A percentile compares a stretch with the other conserved stretches of the same genome.
Evolutionary conservation across 148 eudicot genomes (phyloP).

Genomic region (Rhododendron ovatum): DNA sequence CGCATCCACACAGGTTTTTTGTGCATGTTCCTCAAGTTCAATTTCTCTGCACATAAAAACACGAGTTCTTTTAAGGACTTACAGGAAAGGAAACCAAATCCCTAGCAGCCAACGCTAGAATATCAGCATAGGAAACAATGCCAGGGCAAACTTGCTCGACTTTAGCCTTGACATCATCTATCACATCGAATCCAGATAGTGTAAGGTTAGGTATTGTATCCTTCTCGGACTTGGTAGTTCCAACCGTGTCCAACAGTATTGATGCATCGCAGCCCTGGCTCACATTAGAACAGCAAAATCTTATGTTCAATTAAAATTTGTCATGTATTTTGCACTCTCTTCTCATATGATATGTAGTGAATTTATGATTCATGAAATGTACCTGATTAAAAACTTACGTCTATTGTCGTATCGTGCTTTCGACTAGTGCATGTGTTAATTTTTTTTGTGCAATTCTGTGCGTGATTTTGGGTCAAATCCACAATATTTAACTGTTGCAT

Average conservation of each 20-base stretch:
- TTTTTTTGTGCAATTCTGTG: not conserved
- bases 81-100: conserved; percentile 3
- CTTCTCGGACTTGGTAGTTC: conserved; percentile 7
- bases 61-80: not conserved
- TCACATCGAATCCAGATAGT: conserved; percentile 14
- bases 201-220: conserved; percentile 18
- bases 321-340: no score
- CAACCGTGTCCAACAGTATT: conserved; percentile 8
- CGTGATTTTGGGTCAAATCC: not conserved
- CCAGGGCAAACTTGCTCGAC: conserved; percentile 21
- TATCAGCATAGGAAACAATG: conserved; percentile 26
- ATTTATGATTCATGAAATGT: not conserved
- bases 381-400: not conserved
- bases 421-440: not conserved
- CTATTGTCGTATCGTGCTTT: not conserved
- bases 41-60: not conserved
- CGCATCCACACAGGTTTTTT: no score
- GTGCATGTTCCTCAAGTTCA: no score
- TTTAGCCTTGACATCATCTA: conserved; percentile 23
- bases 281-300: not conserved
- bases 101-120: conserved; percentile 23
- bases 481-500: not conserved
- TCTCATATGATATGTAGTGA: not conserved
- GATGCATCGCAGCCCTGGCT: conserved; percentile 25
- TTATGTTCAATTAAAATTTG: no score